Percentiles rank a stretch among this genome's conserved stretches.
Conservation (phyloP, 495 filamentous ascomycete genomes). For the Hypoxylon perforatum region DNA sequence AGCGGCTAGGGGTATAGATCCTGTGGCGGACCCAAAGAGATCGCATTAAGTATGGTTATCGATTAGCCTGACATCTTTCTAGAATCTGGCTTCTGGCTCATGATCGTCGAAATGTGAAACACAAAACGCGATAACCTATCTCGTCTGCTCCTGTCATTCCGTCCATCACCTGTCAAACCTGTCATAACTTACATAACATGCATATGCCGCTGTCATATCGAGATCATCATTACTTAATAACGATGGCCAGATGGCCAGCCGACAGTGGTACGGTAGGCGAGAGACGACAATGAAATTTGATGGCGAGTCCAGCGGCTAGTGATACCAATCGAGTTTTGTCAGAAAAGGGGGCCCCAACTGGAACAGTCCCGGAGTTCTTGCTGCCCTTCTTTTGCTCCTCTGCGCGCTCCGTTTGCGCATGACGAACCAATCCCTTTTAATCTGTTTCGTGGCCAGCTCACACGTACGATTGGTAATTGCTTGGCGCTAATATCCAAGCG, state of each 20-base stretch:
- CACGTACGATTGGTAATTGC: background rate
- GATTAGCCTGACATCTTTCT: no score
- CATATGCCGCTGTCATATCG: no score
- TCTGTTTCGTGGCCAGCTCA: slow-evolving; percentile 8
- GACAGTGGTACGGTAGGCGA: no score
- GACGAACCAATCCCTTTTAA: slow-evolving; percentile 35
- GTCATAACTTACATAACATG: no score
- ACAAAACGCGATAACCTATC: background rate
- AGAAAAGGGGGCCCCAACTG: background rate
- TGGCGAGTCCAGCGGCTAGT: slow-evolving; percentile 22
- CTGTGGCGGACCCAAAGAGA: slow-evolving; percentile 4
- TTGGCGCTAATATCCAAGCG: slow-evolving; percentile 3
- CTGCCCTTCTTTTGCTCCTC: no score
- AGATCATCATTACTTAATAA: slow-evolving; percentile 18
- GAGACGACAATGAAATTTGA: slow-evolving; percentile 18
- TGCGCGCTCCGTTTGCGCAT: background rate
- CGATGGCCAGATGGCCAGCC: slow-evolving; percentile 2
- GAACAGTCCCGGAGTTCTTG: slow-evolving; percentile 13
- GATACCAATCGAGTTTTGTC: slow-evolving; percentile 35
- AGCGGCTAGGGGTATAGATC: slow-evolving; percentile 19
- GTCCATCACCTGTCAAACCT: no score
- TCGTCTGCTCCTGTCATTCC: background rate
- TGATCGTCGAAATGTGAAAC: slow-evolving; percentile 20
- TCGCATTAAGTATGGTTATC: slow-evolving; percentile 4
- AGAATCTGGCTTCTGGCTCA: no score